Percentiles rank a stretch among this genome's conserved stretches.
Conservation (phyloP, 176 grass and related monocot genomes). For the Aegilops longissima region DNA sequence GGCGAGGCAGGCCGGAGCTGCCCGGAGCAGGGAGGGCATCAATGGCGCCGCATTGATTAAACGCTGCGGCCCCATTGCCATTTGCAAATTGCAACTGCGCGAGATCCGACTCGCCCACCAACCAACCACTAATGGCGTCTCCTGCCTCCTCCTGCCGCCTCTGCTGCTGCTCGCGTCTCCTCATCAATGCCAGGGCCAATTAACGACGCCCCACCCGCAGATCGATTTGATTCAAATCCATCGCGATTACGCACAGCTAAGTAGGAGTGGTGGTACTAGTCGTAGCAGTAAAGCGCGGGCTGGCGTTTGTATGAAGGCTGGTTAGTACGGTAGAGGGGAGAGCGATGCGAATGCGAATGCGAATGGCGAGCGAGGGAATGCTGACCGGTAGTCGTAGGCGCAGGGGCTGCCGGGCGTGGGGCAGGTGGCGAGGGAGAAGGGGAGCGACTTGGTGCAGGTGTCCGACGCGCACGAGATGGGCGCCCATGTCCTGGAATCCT, state of each 20-base stretch:
- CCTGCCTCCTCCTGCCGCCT: not conserved
- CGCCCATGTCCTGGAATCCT: slow-evolving; percentile 41
- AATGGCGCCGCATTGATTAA: slow-evolving; percentile 38
- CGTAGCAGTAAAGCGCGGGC: slow-evolving; percentile 1
- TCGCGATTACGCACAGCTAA: slow-evolving; percentile 4
- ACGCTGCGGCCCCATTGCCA: slow-evolving; percentile 23
- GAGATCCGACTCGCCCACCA: slow-evolving; percentile 48
- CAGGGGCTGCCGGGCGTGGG: slow-evolving; percentile 52
- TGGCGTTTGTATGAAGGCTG: not conserved
- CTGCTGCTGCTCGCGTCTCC: not conserved
- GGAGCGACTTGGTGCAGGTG: slow-evolving; percentile 59
- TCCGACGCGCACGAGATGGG: slow-evolving; percentile 61
- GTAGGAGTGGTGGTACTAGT: not conserved
- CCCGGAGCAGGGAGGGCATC: not conserved
- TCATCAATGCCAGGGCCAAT: slow-evolving; percentile 43
- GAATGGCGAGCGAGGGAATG: not conserved
- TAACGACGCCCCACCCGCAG: slow-evolving; percentile 20
- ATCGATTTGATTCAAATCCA: slow-evolving; percentile 25
- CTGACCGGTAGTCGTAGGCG: slow-evolving; percentile 79
- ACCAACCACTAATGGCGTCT: slow-evolving; percentile 41
- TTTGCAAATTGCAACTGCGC: not conserved
- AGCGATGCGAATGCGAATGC: not conserved
- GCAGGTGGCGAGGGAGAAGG: slow-evolving; percentile 68
- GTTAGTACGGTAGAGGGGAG: not conserved
- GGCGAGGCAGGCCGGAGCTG: slow-evolving; percentile 22